A percentile compares a stretch with the other conserved stretches of the same genome.
phyloP scores from a whole-genome alignment of 345 rosid genomes.

The Populus euphratica region DNA sequence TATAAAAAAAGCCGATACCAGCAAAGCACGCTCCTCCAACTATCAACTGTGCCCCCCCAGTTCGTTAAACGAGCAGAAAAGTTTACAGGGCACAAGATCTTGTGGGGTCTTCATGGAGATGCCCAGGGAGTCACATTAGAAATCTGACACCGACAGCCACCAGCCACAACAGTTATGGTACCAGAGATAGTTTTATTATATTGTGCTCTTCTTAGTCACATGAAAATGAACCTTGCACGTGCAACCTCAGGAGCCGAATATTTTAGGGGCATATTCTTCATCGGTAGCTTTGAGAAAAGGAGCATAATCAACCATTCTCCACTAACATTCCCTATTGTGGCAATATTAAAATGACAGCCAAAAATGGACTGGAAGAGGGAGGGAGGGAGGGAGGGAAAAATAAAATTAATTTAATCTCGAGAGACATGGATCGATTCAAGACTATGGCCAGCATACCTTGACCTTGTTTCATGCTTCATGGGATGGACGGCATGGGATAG shows the following conservation, averaged over 20 bases:
- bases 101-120: neutral
- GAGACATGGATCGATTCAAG: neutral
- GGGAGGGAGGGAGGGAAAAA: no score
- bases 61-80: neutral
- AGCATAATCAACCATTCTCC: neutral
- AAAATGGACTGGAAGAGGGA: no score
- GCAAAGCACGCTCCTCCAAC: neutral
- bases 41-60: neutral
- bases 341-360: neutral
- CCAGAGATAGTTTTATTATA: neutral
- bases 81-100: neutral
- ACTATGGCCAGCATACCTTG: no score
- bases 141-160: neutral
- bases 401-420: neutral
- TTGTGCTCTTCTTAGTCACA: neutral
- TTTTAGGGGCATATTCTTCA: constrained; percentile 7
- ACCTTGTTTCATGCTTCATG: neutral
- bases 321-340: neutral
- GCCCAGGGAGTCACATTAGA: neutral
- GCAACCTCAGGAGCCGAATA: neutral
- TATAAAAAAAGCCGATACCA: neutral
- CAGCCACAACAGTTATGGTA: neutral
- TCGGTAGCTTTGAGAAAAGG: neutral
- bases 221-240: constrained; percentile 1
- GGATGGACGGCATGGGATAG: neutral